phyloP scores from a whole-genome alignment of 495 filamentous ascomycete genomes.

The Xylaria grammica region DNA sequence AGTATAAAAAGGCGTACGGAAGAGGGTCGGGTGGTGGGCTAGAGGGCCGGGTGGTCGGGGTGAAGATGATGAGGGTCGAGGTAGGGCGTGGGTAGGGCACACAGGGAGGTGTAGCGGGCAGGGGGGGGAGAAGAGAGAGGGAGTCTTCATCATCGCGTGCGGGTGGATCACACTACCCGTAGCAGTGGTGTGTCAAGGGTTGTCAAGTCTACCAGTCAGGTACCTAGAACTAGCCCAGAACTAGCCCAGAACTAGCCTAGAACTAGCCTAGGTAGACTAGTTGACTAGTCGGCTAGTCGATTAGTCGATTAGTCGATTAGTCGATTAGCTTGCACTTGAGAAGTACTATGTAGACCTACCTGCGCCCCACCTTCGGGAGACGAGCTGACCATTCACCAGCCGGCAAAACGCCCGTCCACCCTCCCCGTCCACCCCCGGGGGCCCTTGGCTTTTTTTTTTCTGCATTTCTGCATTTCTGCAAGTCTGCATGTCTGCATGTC shows the following conservation, averaged over 20 bases:
- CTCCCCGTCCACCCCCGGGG: slow-evolving; percentile 32
- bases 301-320: too few species aligned
- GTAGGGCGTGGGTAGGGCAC: slow-evolving; percentile 41
- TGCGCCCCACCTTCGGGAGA: slow-evolving; percentile 34
- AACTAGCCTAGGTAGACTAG: too few species aligned
- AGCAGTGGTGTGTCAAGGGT: too few species aligned
- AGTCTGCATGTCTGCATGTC: not conserved
- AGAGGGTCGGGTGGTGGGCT: slow-evolving; percentile 25
- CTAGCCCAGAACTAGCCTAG: too few species aligned
- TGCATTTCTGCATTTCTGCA: not conserved
- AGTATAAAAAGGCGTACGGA: slow-evolving; percentile 39
- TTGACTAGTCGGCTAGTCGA: too few species aligned
- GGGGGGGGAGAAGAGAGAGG: not conserved
- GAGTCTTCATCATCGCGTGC: slow-evolving; percentile 13
- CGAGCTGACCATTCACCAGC: slow-evolving; percentile 30
- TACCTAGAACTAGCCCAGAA: too few species aligned
- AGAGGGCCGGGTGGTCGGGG: slow-evolving; percentile 20
- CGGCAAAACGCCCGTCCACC: slow-evolving; percentile 35
- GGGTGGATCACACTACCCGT: slow-evolving; percentile 4
- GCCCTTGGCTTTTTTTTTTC: not conserved
- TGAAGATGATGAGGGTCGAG: slow-evolving; percentile 33
- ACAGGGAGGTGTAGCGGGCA: slow-evolving; percentile 9
- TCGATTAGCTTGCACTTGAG: too few species aligned
- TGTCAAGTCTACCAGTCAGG: too few species aligned
- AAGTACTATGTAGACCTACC: too few species aligned